Base-by-base conservation (phyloP, 495 filamentous ascomycete species). In the Aspergillus hancockii region DNA sequence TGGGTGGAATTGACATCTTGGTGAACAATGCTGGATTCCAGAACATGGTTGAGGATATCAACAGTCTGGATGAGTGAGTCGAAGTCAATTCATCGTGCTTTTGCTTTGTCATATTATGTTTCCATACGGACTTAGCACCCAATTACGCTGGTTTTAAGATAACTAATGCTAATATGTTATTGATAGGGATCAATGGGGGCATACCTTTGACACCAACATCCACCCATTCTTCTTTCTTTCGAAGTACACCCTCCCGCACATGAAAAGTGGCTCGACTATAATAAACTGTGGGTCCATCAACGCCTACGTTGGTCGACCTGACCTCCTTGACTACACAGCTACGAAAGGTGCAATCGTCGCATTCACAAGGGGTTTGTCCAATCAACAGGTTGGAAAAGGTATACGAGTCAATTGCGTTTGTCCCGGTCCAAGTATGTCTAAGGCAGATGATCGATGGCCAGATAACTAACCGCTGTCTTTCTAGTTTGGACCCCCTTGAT, bases 221-320 rank as follows among this genome's bases (percentile, higher is more conserved):
- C 85, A 91, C 67, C 81, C 88, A 13, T 84, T 81, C 69, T 91
- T 88, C 73, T 90, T 84, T 70, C 76, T 95, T 28, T 80, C 90
- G 60, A 94, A 95, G 71, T 92, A 93, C 69, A 75, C 78, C 18
- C 77, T 93, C 22, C 86, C 85, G 1, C 88, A 92, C 72, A 86
- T 96, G 84, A 84, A 84, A 69, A 71, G 72, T n/a, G 90, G 90
- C 34, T 81, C 83, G 55, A 88, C 84, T 22, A 92, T 95, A 69
- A 92, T 94, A 79, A 93, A 93, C 72, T 91, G 89, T 72, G 86
- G 89, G 47, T 90, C 82, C 9, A 76, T 94, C 55, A 94, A 94
- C 72, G 88, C 86, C 31, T 96, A 93, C 76, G 84, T 91, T 59
- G 90, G 90, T 32, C 88, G 89, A 14, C 87, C 86, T 0, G 90